Conservation (phyloP, 2,329 filamentous ascomycete genomes). For the Fusarium vanettenii region DNA sequence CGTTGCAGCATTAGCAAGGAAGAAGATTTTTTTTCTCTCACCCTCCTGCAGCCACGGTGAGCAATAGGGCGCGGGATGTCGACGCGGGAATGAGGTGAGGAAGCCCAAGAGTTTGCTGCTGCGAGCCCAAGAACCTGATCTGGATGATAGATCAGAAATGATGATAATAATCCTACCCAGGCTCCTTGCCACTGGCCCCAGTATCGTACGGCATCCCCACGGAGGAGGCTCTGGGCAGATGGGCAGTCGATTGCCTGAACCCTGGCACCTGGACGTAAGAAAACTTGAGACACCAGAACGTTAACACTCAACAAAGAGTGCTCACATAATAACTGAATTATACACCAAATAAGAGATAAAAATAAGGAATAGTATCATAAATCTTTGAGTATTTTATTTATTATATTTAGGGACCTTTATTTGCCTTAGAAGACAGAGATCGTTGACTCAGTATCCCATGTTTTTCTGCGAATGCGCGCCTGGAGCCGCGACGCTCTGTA, state of each 20-base stretch:
- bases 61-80: not conserved
- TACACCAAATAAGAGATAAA: no score
- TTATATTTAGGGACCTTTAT: no score
- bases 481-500: not conserved
- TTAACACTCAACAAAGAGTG: no score
- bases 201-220: not conserved
- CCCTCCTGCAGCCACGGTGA: conserved; percentile 12
- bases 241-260: not conserved
- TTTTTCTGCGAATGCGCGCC: no score
- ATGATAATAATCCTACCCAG: not conserved
- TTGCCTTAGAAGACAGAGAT: no score
- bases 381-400: no score
- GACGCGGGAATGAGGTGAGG: conserved; percentile 4
- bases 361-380: no score
- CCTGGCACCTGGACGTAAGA: no score
- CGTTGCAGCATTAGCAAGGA: conserved; percentile 10
- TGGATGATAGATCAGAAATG: not conserved
- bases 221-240: not conserved
- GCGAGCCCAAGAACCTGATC: conserved; percentile 8
- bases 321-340: no score
- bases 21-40: not conserved
- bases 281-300: no score
- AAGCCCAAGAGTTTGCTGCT: not conserved
- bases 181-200: not conserved
- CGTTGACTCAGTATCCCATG: no score